A percentile compares a stretch with the other conserved stretches of the same genome.
These are phyloP conservation scores for Anthostomella pinea DNA, from an alignment of 2,329 filamentous ascomycete genomes.

Conservation along the genomic window DNA sequence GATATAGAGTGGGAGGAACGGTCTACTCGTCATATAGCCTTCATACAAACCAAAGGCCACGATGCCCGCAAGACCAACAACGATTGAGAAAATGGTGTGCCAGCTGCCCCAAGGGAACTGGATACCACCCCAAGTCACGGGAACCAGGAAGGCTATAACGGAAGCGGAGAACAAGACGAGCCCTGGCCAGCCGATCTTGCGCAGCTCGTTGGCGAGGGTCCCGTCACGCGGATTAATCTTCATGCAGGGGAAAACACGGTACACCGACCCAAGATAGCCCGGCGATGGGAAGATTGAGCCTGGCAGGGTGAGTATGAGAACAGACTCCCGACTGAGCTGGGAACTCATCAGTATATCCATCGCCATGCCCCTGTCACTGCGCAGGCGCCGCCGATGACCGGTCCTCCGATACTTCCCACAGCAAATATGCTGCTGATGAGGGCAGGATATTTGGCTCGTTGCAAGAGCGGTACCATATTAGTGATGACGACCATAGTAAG, in stretches of 20 bases:
- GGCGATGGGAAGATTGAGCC: conserved; percentile 18
- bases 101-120: conserved; percentile 29
- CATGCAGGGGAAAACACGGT: too few relatives aligned
- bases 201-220: conserved; percentile 1
- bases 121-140: conserved; percentile 28
- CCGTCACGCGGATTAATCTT: not conserved
- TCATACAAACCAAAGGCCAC: too few relatives aligned
- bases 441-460: conserved; percentile 16
- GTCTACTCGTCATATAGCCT: too few relatives aligned
- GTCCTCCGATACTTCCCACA: conserved; percentile 18
- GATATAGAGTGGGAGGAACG: too few relatives aligned
- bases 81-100: too few relatives aligned
- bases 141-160: conserved; percentile 18
- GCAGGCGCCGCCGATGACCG: conserved; percentile 23
- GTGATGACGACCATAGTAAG: conserved; percentile 22
- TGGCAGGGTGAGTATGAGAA: too few relatives aligned
- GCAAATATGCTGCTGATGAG: conserved; percentile 16
- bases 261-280: conserved; percentile 4
- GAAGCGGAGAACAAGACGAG: conserved; percentile 17
- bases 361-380: conserved; percentile 12
- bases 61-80: too few relatives aligned
- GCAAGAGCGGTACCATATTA: conserved; percentile 26
- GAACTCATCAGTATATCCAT: conserved; percentile 22
- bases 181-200: conserved; percentile 26
- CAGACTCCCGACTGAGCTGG: too few relatives aligned